Conservation (phyloP, 1,139 yeast genomes). For the Yamadazyma triangularis region DNA sequence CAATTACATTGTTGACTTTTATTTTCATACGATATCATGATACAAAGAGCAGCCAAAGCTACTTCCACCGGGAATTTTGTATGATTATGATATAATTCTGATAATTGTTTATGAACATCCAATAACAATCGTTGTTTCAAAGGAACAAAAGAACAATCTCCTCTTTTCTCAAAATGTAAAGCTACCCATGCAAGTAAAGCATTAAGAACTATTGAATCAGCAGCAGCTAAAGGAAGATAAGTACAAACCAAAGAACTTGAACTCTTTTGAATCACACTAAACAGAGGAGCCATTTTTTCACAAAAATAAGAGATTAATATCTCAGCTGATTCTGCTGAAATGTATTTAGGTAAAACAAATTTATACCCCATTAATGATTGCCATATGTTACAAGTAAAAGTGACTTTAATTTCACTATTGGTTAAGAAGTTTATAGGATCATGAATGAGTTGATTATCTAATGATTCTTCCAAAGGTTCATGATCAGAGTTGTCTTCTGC, state of each 20-base stretch:
- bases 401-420: conserved; percentile 4
- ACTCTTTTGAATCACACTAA: conserved; percentile 5
- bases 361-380: conserved; percentile 3
- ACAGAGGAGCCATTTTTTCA: conserved; percentile 6
- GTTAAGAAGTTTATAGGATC: no score
- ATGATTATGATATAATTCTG: background rate
- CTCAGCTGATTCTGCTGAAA: conserved; percentile 6
- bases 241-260: conserved; percentile 7
- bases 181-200: conserved; percentile 7
- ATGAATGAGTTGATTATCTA: no score
- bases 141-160: conserved; percentile 1
- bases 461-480: no score
- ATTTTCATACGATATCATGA: conserved; percentile 8
- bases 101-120: conserved; percentile 3
- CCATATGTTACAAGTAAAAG: conserved; percentile 1
- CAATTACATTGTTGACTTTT: conserved; percentile 5
- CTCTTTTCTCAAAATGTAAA: conserved; percentile 7
- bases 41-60: conserved; percentile 5
- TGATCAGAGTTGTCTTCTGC: no score
- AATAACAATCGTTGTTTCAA: conserved; percentile 4
- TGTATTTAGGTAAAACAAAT: conserved; percentile 5
- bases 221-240: conserved; percentile 7
- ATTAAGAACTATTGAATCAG: conserved; percentile 5
- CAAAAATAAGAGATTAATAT: conserved; percentile 5
- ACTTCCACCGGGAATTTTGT: conserved; percentile 4